Base-by-base conservation (phyloP, 1,284 basidiomycete genomes). In the Amylostereum areolatum region DNA sequence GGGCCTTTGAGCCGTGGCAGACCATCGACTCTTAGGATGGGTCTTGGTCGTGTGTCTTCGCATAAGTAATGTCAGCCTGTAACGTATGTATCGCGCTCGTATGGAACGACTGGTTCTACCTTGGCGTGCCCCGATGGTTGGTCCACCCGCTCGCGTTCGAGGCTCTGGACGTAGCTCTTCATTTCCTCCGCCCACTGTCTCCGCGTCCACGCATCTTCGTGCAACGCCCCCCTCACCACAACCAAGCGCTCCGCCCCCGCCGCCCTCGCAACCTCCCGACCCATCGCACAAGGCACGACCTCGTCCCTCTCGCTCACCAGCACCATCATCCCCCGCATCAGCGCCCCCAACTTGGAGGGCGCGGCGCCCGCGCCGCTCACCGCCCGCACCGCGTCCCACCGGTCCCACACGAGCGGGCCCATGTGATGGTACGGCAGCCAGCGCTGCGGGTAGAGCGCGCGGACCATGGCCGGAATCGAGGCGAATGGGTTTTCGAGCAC, bases 381-480 rank as follows among this genome's bases (percentile, higher is more conserved):
- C 18, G 18, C 18, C 18, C 18, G 18, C 0, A 69, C 43, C 2
- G 74, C 74, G 56, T 78, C 71, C 76, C 76, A 78, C 43, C 62
- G 62, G 55, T 78, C 77, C 49, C 66, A 69, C 1, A 67, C 72
- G 28, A 75, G 59, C 0, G 66, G 64, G 2, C 67, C 67, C 33
- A 78, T 67, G 53, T 75, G 71, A 33, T 67, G 72, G 52, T 78
- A 78, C 0, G 75, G 77, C 5, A 78, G 52, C 75, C 74, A 77
- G 29, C 58, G 60, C 45, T 73, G 68, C 0, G 76, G 72, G 52
- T 79, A 79, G 3, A 79, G 59, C 4, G 73, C 70, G 24, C 62
- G 59, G 3, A 78, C 66, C 77, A 80, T 78, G 24, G 58, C 68
- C 0, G 73, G 71, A n/a, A 78, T 70, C 5, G 72, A 75, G 0